Evolutionary conservation across 176 grass and related monocot species (phyloP), one percentile per base, ranked within the genome.

Genomic region (Rhynchospora pubera): DNA sequence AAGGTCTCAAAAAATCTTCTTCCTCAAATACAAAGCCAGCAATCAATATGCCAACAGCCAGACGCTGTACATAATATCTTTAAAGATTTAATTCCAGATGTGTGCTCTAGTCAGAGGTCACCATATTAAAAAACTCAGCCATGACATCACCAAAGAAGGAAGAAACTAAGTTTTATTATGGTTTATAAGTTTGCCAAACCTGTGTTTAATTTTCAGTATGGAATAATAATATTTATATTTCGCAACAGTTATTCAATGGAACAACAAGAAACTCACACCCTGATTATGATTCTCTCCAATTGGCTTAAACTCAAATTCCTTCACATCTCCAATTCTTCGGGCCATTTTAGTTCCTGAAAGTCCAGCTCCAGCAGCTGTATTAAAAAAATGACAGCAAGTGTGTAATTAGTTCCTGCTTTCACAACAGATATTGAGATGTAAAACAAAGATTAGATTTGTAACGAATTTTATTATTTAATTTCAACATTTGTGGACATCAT

Each of bases 271-370:
- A 99, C 96, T 90, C 89, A 99, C 96, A 83, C 92, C 96, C 91
- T 95, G 92, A 87, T 73, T 91, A 91, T 99, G 96, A 39, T 95
- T 99, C 51, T 90, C 87, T 12, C 92, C 92, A 19, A 95, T 90
- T 16, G 87, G 63, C 82, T 99, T 94, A 77, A 99, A 89, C 83
- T 99, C 91, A 82, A 99, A 99, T 93, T 99, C 96, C 89, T 83
- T 91, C 65, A 99, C 74, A 84, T 69, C 57, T 57, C 92, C 92
- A 7, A 91, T 99, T 87, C 96, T 87, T 79, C 58, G 90, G 67
- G 96, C 96, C 96, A 99, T 99, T 88, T 99, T 99, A 74, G 78
- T 89, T 47, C 96, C 93, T 77, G 96, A 90, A 52, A 99, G 87
- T 56, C 96, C 96, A 91, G 96, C 96, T 87, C 96, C 96, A 93